A percentile compares a stretch with the other conserved stretches of the same genome.
phyloP scores from a whole-genome alignment of 257 asterid species.

The Petunia secreta region DNA sequence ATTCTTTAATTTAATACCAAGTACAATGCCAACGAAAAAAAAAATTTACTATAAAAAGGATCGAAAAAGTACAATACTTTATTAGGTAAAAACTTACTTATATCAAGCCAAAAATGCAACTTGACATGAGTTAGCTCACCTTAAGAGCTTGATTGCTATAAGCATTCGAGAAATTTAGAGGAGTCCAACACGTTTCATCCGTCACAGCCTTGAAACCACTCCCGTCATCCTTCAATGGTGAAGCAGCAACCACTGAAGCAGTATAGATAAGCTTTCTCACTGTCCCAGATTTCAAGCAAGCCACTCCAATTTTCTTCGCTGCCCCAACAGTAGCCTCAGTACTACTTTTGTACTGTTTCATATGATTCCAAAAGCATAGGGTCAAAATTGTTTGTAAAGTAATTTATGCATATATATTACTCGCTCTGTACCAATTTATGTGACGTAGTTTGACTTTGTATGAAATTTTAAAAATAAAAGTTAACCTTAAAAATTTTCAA shows the following conservation, averaged over 20 bases:
- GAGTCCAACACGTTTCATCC: slow-evolving; percentile 72
- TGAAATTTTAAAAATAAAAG: too few relatives aligned
- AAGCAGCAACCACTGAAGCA: slow-evolving; percentile 52
- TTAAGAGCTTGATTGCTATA: neutral
- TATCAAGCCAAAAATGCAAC: too few relatives aligned
- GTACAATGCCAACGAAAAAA: too few relatives aligned
- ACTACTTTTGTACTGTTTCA: slow-evolving; percentile 49
- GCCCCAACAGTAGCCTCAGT: slow-evolving; percentile 57
- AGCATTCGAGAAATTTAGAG: slow-evolving; percentile 44
- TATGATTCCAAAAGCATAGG: neutral
- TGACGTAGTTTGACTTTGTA: too few relatives aligned
- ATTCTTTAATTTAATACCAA: too few relatives aligned
- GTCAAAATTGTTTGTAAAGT: neutral
- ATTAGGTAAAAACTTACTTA: neutral
- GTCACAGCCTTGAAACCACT: slow-evolving; percentile 42
- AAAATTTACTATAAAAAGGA: too few relatives aligned
- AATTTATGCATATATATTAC: too few relatives aligned
- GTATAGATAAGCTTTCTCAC: slow-evolving; percentile 54
- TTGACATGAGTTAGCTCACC: slow-evolving; percentile 22
- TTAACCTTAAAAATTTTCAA: too few relatives aligned
- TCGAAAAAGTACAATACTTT: too few relatives aligned
- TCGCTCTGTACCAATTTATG: too few relatives aligned
- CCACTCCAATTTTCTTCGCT: slow-evolving; percentile 40
- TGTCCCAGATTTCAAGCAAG: slow-evolving; percentile 41
- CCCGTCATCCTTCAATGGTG: slow-evolving; percentile 49